Evolutionary conservation across 441 rosid species (phyloP).

Genomic region (Erodium texanum): DNA sequence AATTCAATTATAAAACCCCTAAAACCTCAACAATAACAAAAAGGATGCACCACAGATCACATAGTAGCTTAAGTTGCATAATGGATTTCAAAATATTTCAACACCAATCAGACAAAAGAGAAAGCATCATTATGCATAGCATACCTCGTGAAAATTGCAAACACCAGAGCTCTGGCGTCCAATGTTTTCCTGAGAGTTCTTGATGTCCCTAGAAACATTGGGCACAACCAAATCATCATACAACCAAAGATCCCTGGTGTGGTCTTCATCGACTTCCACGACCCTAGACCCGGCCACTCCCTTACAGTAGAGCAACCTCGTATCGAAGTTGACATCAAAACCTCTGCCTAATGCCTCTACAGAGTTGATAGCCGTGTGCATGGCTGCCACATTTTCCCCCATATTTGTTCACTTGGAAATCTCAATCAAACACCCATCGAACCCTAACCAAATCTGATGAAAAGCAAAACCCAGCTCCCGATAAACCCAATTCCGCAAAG

Average conservation of each 20-base stretch:
- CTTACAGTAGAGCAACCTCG: slow-evolving; percentile 66
- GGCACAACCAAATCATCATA: slow-evolving; percentile 31
- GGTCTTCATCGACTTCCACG: slow-evolving; percentile 51
- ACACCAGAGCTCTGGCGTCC: slow-evolving; percentile 43
- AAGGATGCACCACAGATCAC: too few relatives aligned
- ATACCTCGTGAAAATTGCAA: slow-evolving; percentile 42
- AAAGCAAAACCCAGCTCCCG: slow-evolving; percentile 9
- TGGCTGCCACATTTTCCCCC: slow-evolving; percentile 28
- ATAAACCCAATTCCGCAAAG: neutral
- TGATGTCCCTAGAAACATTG: slow-evolving; percentile 47
- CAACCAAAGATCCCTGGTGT: slow-evolving; percentile 39
- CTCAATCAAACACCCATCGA: neutral
- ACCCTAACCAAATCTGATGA: slow-evolving; percentile 1
- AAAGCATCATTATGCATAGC: slow-evolving; percentile 3
- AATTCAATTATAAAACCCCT: neutral
- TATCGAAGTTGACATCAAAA: slow-evolving; percentile 62
- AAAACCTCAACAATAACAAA: neutral
- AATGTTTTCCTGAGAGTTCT: slow-evolving; percentile 22
- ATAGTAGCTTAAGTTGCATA: too few relatives aligned
- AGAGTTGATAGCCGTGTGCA: slow-evolving; percentile 50
- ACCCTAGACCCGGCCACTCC: slow-evolving; percentile 30
- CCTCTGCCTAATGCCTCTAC: slow-evolving; percentile 67
- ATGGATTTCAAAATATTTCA: too few relatives aligned
- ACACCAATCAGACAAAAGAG: too few relatives aligned
- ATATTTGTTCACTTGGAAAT: slow-evolving; percentile 18